These are phyloP conservation scores for Linderniella brevidens DNA, from an alignment of 257 asterid genomes.

Conservation along the genomic window DNA sequence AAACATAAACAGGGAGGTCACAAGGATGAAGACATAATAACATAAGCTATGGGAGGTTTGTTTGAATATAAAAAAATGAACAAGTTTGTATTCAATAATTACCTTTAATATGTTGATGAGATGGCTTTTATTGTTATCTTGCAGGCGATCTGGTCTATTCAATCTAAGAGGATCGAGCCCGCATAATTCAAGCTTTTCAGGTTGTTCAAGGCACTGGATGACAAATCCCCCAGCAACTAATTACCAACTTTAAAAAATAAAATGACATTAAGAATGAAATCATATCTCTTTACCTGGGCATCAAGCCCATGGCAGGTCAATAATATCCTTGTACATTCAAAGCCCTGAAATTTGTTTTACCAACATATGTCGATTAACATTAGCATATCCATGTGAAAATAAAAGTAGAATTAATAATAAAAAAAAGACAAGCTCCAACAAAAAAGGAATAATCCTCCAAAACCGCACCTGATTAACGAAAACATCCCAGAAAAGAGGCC, in stretches of 20 bases:
- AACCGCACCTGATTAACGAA: conserved; percentile 53
- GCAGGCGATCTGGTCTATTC: conserved; percentile 67
- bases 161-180: conserved; percentile 67
- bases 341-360: conserved; percentile 36
- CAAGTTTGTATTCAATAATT: not conserved
- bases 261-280: conserved; percentile 8
- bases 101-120: conserved; percentile 80
- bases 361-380: not conserved
- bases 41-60: too few species aligned
- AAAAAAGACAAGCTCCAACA: not conserved
- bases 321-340: conserved; percentile 45
- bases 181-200: conserved; percentile 70
- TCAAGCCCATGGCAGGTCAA: conserved; percentile 66
- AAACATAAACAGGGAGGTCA: too few species aligned
- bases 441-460: conserved; percentile 9
- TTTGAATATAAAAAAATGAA: not conserved
- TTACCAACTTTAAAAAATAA: conserved; percentile 4
- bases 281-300: conserved; percentile 39
- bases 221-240: conserved; percentile 2
- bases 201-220: conserved; percentile 50
- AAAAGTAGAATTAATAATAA: not conserved
- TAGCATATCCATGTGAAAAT: not conserved
- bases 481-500: conserved; percentile 80
- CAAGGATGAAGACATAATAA: too few species aligned
- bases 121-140: conserved; percentile 44